A percentile compares a stretch with the other conserved stretches of the same genome.
phyloP scores from a whole-genome alignment of 1,139 yeast genomes.

The Nakaseomyces kungkrabaensis region DNA sequence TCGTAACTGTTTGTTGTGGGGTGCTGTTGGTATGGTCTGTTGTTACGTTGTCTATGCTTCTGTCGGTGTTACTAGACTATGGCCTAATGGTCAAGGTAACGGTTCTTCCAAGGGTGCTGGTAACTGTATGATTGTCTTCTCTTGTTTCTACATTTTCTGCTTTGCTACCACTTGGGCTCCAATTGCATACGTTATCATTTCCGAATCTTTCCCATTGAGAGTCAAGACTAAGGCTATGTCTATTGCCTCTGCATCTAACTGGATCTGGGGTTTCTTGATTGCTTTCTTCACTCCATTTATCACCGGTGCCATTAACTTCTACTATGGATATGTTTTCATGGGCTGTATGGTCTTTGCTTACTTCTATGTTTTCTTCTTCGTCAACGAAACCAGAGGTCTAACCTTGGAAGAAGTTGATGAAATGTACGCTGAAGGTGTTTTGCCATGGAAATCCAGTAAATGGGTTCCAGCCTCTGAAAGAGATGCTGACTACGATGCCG shows the following conservation, averaged over 20 bases:
- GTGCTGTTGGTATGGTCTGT: constrained; percentile 52
- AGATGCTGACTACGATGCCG: constrained; percentile 11
- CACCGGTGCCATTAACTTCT: constrained; percentile 31
- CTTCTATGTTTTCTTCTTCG: constrained; percentile 51
- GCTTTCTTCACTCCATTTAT: constrained; percentile 66
- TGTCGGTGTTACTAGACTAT: constrained; percentile 54
- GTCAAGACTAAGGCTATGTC: constrained; percentile 70
- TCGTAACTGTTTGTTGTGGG: constrained; percentile 50
- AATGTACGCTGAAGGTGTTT: constrained; percentile 34
- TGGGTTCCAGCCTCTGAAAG: constrained; percentile 28
- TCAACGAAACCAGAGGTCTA: constrained; percentile 60
- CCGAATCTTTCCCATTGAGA: constrained; percentile 70
- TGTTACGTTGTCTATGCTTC: constrained; percentile 58
- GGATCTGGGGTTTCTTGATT: constrained; percentile 69
- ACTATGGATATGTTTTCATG: constrained; percentile 61
- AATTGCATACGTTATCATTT: constrained; percentile 56
- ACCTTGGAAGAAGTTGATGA: constrained; percentile 62
- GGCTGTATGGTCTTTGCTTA: constrained; percentile 53
- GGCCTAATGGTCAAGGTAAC: constrained; percentile 43
- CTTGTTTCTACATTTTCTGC: constrained; percentile 67
- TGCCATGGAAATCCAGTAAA: constrained; percentile 36
- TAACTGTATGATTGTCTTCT: constrained; percentile 64
- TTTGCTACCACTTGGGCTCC: constrained; percentile 85
- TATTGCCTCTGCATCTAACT: constrained; percentile 58
- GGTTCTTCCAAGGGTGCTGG: constrained; percentile 48